These are phyloP conservation scores for Backusella luteola DNA, from an alignment of 192 early-diverging fungal genomes.

Conservation along the genomic window DNA sequence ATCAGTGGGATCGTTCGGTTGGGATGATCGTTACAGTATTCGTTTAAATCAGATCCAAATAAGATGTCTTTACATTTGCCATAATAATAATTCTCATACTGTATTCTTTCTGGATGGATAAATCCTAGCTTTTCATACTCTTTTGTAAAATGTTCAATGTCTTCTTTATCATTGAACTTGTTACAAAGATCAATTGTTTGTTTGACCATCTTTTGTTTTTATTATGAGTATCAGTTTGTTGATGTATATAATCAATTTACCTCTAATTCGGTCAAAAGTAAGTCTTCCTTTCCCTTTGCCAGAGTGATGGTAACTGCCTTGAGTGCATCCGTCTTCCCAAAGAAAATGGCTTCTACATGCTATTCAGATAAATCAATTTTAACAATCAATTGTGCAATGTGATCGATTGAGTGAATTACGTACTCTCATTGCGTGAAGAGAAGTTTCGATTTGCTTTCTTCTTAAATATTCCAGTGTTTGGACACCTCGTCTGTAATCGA, in stretches of 20 bases:
- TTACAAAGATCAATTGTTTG: constrained; percentile 11
- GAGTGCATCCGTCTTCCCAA: constrained; percentile 16
- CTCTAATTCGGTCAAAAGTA: constrained; percentile 4
- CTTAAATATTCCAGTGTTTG: constrained; percentile 19
- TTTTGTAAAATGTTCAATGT: constrained; percentile 18
- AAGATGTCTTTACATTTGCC: constrained; percentile 28
- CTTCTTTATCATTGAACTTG: constrained; percentile 11
- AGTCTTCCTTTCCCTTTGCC: neutral
- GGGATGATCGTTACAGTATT: constrained; percentile 24
- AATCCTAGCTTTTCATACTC: constrained; percentile 25
- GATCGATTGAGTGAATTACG: neutral
- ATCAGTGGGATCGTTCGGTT: constrained; percentile 25
- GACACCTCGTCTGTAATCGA: constrained; percentile 23
- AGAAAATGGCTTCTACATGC: constrained; percentile 12
- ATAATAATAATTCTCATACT: constrained; percentile 9
- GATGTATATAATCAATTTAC: neutral
- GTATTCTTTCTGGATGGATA: neutral
- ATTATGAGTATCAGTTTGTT: neutral
- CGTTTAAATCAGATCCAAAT: constrained; percentile 31
- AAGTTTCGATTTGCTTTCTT: constrained; percentile 19
- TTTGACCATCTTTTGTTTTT: neutral
- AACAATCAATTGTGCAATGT: neutral
- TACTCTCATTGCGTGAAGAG: constrained; percentile 21
- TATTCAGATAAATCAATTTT: neutral
- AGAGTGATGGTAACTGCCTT: neutral